phyloP scores from a whole-genome alignment of 2,329 filamentous ascomycete genomes.

The Polytolypa hystricis region DNA sequence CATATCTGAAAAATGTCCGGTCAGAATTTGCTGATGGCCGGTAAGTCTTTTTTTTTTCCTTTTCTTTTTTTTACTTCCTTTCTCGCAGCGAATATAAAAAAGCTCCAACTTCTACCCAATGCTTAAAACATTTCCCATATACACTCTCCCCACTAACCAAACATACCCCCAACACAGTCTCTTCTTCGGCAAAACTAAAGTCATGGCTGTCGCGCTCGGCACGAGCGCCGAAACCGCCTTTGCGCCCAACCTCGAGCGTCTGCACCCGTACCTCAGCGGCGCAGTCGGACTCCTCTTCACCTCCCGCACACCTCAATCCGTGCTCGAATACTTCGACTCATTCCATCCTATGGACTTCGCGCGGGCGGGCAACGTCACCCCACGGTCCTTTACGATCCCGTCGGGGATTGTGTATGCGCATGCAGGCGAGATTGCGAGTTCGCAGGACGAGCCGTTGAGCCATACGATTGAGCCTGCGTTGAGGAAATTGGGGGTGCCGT shows the following conservation, averaged over 20 bases:
- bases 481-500: conserved; percentile 80
- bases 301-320: conserved; percentile 55
- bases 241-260: conserved; percentile 62
- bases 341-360: conserved; percentile 79
- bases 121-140: conserved; percentile 1
- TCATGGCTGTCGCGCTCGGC: conserved; percentile 93
- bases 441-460: conserved; percentile 76
- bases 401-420: conserved; percentile 67
- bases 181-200: conserved; percentile 99
- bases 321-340: conserved; percentile 60
- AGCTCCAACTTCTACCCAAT: too few relatives aligned
- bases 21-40: conserved; percentile 73
- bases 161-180: conserved; percentile 44
- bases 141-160: background rate
- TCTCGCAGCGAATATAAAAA: too few relatives aligned
- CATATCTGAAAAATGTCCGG: conserved; percentile 82
- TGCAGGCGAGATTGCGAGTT: conserved; percentile 65
- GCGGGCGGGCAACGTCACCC: conserved; percentile 66
- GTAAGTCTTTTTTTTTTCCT: conserved; percentile 44
- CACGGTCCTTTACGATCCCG: conserved; percentile 68
- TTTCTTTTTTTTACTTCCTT: too few relatives aligned
- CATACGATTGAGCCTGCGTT: conserved; percentile 86
- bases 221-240: conserved; percentile 64
- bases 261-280: conserved; percentile 61
- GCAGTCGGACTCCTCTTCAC: conserved; percentile 87